Percentiles rank a stretch among this genome's conserved stretches.
Evolutionary conservation across 2,329 filamentous ascomycete genomes (phyloP).

Genomic region (Penicillium sp.): DNA sequence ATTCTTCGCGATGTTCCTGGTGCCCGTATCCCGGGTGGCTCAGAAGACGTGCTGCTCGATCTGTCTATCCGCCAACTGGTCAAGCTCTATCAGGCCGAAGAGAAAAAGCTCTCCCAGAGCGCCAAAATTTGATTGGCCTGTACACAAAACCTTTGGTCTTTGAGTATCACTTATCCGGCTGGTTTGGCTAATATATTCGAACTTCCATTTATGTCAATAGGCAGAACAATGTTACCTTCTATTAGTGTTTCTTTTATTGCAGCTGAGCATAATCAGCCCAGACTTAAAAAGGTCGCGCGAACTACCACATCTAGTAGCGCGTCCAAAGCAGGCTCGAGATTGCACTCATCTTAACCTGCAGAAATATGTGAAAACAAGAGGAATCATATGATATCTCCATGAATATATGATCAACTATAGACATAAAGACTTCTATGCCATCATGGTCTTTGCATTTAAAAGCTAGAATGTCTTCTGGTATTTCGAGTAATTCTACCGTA

Average conservation of each 20-base stretch:
- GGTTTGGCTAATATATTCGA: not conserved
- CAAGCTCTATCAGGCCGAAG: constrained; percentile 57
- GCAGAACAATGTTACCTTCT: not conserved
- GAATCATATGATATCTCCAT: too few species aligned
- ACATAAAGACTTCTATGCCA: too few species aligned
- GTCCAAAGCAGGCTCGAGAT: not conserved
- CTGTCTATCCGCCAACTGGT: constrained; percentile 67
- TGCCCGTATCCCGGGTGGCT: constrained; percentile 63
- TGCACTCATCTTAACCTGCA: not conserved
- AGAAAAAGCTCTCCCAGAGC: constrained; percentile 28
- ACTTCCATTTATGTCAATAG: not conserved
- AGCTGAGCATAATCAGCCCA: too few species aligned
- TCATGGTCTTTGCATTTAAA: not conserved
- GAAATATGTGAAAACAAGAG: too few species aligned
- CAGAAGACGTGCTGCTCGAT: constrained; percentile 71
- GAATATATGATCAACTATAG: not conserved
- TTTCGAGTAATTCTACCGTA: not conserved
- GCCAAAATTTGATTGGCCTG: constrained; percentile 26
- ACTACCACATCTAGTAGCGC: not conserved
- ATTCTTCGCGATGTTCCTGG: constrained; percentile 64
- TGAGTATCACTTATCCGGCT: not conserved
- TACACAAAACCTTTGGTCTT: not conserved
- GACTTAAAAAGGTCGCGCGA: too few species aligned
- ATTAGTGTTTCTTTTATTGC: not conserved
- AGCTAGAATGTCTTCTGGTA: not conserved